Evolutionary conservation across 2,329 filamentous ascomycete species (phyloP), one percentile per base, ranked within the genome.

Genomic region (Trichoderma brevicompactum): DNA sequence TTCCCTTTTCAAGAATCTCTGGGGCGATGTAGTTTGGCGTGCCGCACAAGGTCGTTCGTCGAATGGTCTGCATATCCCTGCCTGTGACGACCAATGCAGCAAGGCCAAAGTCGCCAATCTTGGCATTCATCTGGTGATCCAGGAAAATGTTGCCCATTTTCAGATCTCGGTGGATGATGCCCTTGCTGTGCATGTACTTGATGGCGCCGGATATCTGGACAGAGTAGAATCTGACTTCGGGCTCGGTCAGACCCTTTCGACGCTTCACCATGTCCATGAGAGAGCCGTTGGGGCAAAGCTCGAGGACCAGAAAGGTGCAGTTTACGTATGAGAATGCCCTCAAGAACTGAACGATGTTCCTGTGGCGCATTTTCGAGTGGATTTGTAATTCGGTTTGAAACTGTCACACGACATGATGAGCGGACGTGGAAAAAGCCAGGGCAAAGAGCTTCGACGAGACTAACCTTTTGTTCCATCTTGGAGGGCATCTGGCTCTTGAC

Each of bases 61-160:
- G 88, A 72, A 88, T 88, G 67, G 87, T 92, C 77, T 89, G 89
- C 85, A 92, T 92, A 74, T 99, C 95, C 76, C 90, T 93, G 74
- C 94, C 92, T 9, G 94, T 96, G 50, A 98, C 89, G 65, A 98
- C 83, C 71, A 99, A 83, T 34, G 96, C 95, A 36, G 95, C 95
- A 64, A 99, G 83, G 3, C 95, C 95, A 79, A 99, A 99, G 77
- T 99, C 95, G 50, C 95, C 95, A 72, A 99, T 92, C 77, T 99
- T 99, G 72, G 97, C 90, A 74, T 99, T 96, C 94, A 99, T 97
- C 70, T 93, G 84, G 62, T 87, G 87, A 76, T 99, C 95, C 60
- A 99, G 83, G 73, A 99, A 99, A 70, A 99, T 89, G 76, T 99
- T 99, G 55, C 95, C 96, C 83, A 97, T 98, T 79, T 99, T 99